Evolutionary conservation across 1,284 basidiomycete species (phyloP), one percentile per base, ranked within the genome.

Genomic region (Stereum hirsutum): DNA sequence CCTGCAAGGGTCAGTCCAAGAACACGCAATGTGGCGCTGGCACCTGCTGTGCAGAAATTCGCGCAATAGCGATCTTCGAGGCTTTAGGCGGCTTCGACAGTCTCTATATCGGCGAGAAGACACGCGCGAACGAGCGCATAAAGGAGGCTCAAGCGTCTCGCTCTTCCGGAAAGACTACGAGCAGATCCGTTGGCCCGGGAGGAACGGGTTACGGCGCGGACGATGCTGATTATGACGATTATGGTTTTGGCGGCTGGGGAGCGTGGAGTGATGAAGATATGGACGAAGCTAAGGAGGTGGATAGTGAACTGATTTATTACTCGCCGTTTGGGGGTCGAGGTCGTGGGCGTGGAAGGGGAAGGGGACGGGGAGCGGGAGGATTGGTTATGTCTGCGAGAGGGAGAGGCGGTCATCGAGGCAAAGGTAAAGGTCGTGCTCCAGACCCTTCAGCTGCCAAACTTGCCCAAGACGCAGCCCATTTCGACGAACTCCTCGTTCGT

Each of bases 51-150:
- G 59, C 70, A 10, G 64, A 66, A 41, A 59, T 60, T 2, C 69
- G 73, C 23, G 70, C 68, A 7, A 63, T 75, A 15, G 72, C 72
- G 8, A 52, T 75, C 21, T 75, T 70, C 46, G 71, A 75, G 51
- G 61, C 60, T 10, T 56, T 75, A 3, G 66, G 68, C 23, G 69
- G 63, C 6, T 69, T 75, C 46, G 73, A 75, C 53, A 57, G 62
- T 15, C 60, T 66, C 24, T 68, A 64, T 47, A 52, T 73, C 4
- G 56, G 57, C 28, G 70, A 74, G 53, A 61, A 61, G 19, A 58
- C 57, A 2, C 62, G 54, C 3, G 59, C 68, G 8, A 59, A 66
- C 12, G 57, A 59, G 30, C 63, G 72, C 4, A 65, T 65, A 7
- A 52, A 50, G 26, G 53, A 58, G 35, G 57, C 59, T 2, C 56